Percentiles rank a stretch among this genome's conserved stretches.
Conservation (phyloP, 2,329 filamentous ascomycete genomes). For the Ophiocordyceps polyrhachis-furcata region DNA sequence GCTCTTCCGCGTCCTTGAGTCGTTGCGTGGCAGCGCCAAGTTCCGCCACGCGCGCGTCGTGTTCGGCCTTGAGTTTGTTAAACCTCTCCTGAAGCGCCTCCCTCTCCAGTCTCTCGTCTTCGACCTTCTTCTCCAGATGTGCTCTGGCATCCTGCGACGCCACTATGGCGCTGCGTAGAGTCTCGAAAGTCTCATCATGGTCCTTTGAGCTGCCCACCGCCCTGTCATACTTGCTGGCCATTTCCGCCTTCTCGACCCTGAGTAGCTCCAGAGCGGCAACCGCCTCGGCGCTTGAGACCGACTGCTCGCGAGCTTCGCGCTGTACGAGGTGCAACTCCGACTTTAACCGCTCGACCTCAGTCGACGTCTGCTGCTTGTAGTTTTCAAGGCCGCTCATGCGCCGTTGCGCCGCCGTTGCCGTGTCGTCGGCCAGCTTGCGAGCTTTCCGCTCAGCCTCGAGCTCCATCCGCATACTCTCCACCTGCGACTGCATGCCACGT, state of each 20-base stretch:
- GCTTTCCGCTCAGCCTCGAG: conserved; percentile 66
- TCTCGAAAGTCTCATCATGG: conserved; percentile 51
- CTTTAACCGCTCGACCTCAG: conserved; percentile 71
- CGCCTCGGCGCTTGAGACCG: conserved; percentile 59
- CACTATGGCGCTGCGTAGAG: conserved; percentile 58
- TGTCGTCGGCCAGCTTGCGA: conserved; percentile 75
- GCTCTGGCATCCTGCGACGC: conserved; percentile 62
- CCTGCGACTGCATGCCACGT: conserved; percentile 57
- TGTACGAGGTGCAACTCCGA: conserved; percentile 70
- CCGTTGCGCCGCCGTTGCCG: conserved; percentile 61
- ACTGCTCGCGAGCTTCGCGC: conserved; percentile 61
- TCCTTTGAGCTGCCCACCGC: conserved; percentile 48
- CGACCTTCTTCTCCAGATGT: conserved; percentile 61
- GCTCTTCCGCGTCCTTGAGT: conserved; percentile 68
- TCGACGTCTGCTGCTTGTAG: conserved; percentile 65
- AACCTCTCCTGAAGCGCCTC: conserved; percentile 64
- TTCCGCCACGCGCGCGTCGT: conserved; percentile 63
- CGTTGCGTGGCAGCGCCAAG: conserved; percentile 56
- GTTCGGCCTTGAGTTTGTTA: conserved; percentile 57
- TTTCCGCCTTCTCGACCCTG: conserved; percentile 69
- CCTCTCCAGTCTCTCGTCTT: conserved; percentile 61
- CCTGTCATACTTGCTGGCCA: conserved; percentile 50
- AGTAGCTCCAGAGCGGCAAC: conserved; percentile 55
- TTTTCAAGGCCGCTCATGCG: conserved; percentile 69
- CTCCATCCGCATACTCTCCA: conserved; percentile 51